A percentile compares a stretch with the other conserved stretches of the same genome.
Conservation (phyloP, 1,139 yeast species). For the Candida sanyaensis region DNA sequence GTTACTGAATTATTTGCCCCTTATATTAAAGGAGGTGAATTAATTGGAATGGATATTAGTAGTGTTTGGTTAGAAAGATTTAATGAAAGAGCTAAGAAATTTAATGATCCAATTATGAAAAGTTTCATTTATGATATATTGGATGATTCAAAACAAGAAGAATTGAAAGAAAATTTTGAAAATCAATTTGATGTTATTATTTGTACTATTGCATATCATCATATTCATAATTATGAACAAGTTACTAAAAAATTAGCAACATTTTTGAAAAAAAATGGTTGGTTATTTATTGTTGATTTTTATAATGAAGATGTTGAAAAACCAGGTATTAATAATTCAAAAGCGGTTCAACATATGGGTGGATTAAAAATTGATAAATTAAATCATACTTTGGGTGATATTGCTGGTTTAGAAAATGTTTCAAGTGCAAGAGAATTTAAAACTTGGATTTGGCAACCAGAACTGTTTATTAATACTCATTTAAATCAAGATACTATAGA, state of each 20-base stretch:
- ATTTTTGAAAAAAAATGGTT: constrained; percentile 36
- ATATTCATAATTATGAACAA: constrained; percentile 31
- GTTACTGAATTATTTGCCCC: constrained; percentile 32
- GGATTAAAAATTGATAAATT: constrained; percentile 30
- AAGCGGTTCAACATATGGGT: constrained; percentile 37
- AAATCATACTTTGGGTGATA: constrained; percentile 21
- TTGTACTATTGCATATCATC: constrained; percentile 45
- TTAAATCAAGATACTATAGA: constrained; percentile 18
- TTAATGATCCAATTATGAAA: constrained; percentile 12
- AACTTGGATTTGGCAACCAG: constrained; percentile 25
- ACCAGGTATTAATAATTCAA: neutral
- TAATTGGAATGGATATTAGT: constrained; percentile 43
- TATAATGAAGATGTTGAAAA: constrained; percentile 33
- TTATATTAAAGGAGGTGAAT: constrained; percentile 23
- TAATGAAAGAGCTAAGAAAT: constrained; percentile 16
- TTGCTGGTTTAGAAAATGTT: constrained; percentile 26
- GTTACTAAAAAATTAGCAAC: constrained; percentile 33
- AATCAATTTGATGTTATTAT: constrained; percentile 32
- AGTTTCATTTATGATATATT: constrained; percentile 31
- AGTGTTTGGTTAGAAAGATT: constrained; percentile 27
- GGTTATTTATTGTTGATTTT: constrained; percentile 38
- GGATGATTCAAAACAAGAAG: constrained; percentile 20
- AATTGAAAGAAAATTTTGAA: constrained; percentile 18
- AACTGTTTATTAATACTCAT: constrained; percentile 27
- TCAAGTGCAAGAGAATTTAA: constrained; percentile 23